phyloP scores from a whole-genome alignment of 1,139 yeast genomes.

The Diutina pseudorugosa region DNA sequence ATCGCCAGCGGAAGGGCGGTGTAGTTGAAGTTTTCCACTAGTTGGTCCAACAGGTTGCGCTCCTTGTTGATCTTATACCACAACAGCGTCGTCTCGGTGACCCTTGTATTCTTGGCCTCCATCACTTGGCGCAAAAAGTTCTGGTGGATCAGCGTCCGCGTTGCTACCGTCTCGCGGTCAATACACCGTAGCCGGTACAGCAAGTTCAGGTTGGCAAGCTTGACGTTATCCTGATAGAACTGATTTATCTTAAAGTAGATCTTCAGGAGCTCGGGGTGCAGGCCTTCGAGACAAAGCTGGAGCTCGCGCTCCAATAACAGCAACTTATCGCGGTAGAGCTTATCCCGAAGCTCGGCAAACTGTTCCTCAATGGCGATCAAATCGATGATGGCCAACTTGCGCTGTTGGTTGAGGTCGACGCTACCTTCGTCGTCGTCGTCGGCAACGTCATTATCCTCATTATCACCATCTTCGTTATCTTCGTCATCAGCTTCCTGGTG shows the following conservation, averaged over 20 bases:
- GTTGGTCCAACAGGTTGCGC: conserved; percentile 70
- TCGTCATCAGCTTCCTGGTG: conserved; percentile 8
- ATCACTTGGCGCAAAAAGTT: conserved; percentile 60
- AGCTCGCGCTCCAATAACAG: conserved; percentile 68
- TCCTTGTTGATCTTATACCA: conserved; percentile 94
- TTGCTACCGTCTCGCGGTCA: conserved; percentile 69
- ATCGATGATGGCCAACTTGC: conserved; percentile 54
- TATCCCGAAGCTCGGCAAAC: conserved; percentile 78
- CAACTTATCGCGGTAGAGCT: conserved; percentile 62
- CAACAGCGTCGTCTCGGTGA: conserved; percentile 64
- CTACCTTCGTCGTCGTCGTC: conserved; percentile 15
- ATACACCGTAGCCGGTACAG: conserved; percentile 68
- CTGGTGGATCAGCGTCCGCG: conserved; percentile 74
- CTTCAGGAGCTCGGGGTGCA: conserved; percentile 74
- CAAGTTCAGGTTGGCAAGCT: conserved; percentile 55
- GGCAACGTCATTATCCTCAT: conserved; percentile 12
- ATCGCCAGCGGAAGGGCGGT: conserved; percentile 19
- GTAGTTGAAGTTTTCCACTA: conserved; percentile 35
- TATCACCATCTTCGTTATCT: conserved; percentile 16
- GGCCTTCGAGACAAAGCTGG: conserved; percentile 76
- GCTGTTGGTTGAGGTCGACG: conserved; percentile 33
- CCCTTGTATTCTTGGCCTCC: conserved; percentile 55
- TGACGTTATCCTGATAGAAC: conserved; percentile 56
- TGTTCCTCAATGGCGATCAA: conserved; percentile 71
- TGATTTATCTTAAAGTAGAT: conserved; percentile 61